Percentiles rank a stretch among this genome's conserved stretches.
Conservation (phyloP, 225 moss, liverwort and hornwort species). For the Rhytidiadelphus loreus region DNA sequence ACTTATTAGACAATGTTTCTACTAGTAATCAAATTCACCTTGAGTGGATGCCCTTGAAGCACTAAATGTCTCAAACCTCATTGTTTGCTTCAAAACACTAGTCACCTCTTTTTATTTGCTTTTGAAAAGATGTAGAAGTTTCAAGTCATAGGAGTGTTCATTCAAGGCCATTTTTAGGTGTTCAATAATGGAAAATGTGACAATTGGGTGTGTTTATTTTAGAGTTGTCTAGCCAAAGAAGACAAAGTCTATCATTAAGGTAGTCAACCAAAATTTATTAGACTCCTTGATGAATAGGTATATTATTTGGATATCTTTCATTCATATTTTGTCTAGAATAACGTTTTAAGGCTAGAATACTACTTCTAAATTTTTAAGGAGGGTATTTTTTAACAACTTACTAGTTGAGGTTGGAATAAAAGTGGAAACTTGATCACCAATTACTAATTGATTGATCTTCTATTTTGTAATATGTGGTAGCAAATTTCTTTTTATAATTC, state of each 20-base stretch:
- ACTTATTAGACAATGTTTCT: neutral
- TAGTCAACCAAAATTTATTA: neutral
- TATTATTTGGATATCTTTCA: neutral
- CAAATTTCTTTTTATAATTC: neutral
- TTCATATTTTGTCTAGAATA: no score
- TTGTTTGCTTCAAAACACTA: neutral
- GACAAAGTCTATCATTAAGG: neutral
- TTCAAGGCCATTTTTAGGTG: neutral
- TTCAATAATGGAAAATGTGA: neutral
- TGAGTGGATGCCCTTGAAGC: neutral
- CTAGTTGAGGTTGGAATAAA: neutral
- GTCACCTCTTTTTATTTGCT: no score
- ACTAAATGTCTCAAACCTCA: neutral
- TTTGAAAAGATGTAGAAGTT: neutral
- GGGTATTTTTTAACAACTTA: neutral
- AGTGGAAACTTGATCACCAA: neutral
- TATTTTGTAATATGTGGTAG: neutral
- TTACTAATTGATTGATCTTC: neutral
- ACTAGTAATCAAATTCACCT: neutral
- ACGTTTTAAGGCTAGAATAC: neutral
- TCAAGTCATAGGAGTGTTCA: neutral
- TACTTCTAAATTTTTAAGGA: neutral
- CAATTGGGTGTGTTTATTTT: accelerated
- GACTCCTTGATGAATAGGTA: accelerated
- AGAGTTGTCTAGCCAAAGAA: accelerated